phyloP scores from a whole-genome alignment of 1,139 yeast species.

The Yamadazyma aaseri region DNA sequence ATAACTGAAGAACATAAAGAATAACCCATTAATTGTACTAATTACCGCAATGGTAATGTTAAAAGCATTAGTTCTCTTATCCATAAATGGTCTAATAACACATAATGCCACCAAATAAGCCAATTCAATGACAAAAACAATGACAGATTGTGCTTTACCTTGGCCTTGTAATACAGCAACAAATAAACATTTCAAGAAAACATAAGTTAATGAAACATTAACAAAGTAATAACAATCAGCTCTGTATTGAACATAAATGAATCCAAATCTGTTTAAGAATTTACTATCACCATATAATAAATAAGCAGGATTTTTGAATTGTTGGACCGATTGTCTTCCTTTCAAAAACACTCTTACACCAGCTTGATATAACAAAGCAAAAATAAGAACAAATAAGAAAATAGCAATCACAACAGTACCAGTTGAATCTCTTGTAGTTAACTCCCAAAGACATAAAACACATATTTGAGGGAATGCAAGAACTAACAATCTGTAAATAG shows the following conservation, averaged over 20 bases:
- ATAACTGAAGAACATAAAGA: conserved; percentile 86
- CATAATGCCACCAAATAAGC: conserved; percentile 62
- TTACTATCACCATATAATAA: conserved; percentile 80
- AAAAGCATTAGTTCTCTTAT: conserved; percentile 87
- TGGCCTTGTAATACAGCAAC: conserved; percentile 81
- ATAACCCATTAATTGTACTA: conserved; percentile 76
- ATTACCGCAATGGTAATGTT: conserved; percentile 83
- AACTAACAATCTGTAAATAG: conserved; percentile 75
- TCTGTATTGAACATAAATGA: conserved; percentile 84
- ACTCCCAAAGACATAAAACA: conserved; percentile 85
- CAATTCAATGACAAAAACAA: conserved; percentile 74
- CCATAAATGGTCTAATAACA: conserved; percentile 85
- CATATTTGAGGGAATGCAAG: conserved; percentile 86
- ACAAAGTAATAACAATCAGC: conserved; percentile 89
- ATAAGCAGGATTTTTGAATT: conserved; percentile 91
- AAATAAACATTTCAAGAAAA: conserved; percentile 72
- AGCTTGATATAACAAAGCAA: conserved; percentile 69
- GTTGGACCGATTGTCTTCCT: conserved; percentile 68
- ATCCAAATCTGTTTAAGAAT: conserved; percentile 86
- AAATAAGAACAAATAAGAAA: conserved; percentile 55
- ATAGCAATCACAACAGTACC: conserved; percentile 82
- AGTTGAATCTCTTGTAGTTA: conserved; percentile 76
- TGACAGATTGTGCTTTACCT: conserved; percentile 79
- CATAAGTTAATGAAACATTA: conserved; percentile 59
- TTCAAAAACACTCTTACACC: conserved; percentile 65